Evolutionary conservation across 148 eudicot genomes (phyloP).

Genomic region (Cornus controversa): DNA sequence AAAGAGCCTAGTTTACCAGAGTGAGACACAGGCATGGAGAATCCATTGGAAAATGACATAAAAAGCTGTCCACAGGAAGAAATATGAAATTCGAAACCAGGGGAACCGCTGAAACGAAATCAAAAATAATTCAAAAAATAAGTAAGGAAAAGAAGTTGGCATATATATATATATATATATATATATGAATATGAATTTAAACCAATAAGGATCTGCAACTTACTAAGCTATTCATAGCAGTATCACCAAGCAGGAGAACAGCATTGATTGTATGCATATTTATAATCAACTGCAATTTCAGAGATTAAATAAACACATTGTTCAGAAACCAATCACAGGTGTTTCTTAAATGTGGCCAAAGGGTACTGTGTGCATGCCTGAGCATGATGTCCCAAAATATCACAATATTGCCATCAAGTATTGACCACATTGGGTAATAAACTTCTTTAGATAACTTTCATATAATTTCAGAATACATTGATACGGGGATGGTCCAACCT

Average conservation of each 20-base stretch:
- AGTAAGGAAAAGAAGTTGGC: background rate
- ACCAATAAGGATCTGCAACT: constrained; percentile 18
- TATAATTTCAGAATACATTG: too few relatives aligned
- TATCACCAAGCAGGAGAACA: constrained; percentile 76
- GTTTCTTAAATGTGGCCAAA: background rate
- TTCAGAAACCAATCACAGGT: background rate
- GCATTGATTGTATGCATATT: constrained; percentile 85
- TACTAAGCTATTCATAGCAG: constrained; percentile 77
- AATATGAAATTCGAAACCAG: constrained; percentile 82
- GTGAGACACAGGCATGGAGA: constrained; percentile 62
- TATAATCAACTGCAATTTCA: constrained; percentile 54
- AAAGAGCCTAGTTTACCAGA: constrained; percentile 45
- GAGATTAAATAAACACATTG: constrained; percentile 3
- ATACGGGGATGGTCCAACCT: background rate
- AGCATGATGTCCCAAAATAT: too few relatives aligned
- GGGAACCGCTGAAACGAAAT: constrained; percentile 66
- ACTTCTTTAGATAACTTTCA: too few relatives aligned
- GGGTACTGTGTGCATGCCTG: too few relatives aligned
- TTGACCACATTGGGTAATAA: background rate
- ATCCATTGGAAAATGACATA: constrained; percentile 81
- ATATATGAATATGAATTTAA: background rate
- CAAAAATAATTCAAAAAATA: too few relatives aligned
- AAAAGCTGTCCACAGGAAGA: constrained; percentile 67
- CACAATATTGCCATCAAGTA: background rate
- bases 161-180: too few relatives aligned